These are phyloP conservation scores for Nepenthes alata DNA, from an alignment of 179 eudicot species.

Conservation along the genomic window DNA sequence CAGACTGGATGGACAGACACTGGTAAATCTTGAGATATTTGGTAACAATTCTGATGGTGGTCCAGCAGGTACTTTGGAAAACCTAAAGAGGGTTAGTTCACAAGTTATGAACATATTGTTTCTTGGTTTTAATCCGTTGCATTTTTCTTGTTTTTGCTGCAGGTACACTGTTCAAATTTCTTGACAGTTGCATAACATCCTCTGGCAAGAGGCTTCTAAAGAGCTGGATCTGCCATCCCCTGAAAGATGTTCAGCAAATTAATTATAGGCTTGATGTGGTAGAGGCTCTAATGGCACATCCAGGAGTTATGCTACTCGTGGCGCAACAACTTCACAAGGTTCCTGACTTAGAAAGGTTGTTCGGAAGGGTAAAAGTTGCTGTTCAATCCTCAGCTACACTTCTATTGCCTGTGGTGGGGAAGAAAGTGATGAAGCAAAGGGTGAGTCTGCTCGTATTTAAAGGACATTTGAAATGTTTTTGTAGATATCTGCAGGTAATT, in stretches of 20 bases:
- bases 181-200: constrained; percentile 66
- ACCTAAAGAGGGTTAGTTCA: background rate
- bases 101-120: background rate
- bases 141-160: constrained; percentile 18
- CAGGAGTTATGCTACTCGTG: constrained; percentile 43
- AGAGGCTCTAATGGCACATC: constrained; percentile 40
- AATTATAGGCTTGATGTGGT: constrained; percentile 75
- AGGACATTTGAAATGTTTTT: background rate
- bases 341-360: constrained; percentile 89
- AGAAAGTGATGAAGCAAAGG: constrained; percentile 75
- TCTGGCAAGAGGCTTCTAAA: constrained; percentile 87
- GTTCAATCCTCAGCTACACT: constrained; percentile 62
- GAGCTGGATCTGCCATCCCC: constrained; percentile 96
- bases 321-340: constrained; percentile 73
- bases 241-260: constrained; percentile 58
- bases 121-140: background rate
- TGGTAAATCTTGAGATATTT: constrained; percentile 81
- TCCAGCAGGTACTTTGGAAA: constrained; percentile 39
- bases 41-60: constrained; percentile 82
- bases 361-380: constrained; percentile 75
- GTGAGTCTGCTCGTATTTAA: constrained; percentile 28
- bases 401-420: constrained; percentile 64
- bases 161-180: constrained; percentile 89
- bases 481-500: too few species aligned
- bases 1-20: constrained; percentile 97